Percentiles rank a stretch among this genome's conserved stretches.
Evolutionary conservation across 169 alveolate genomes (phyloP).

Genomic region (Amoebophrya sp.): DNA sequence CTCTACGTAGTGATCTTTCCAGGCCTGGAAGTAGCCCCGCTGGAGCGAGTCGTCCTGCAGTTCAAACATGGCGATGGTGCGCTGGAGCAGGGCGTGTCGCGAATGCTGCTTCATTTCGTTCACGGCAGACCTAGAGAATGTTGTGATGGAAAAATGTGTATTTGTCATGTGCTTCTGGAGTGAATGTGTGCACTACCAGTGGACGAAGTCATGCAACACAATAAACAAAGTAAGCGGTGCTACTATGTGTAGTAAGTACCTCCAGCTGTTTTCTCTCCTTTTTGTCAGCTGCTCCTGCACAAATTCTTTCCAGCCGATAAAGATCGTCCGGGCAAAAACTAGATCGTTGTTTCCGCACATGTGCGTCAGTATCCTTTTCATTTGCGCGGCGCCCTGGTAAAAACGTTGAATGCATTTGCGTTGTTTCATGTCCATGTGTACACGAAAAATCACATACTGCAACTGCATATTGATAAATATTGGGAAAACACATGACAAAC

Average conservation of each 20-base stretch:
- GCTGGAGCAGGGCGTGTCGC: not conserved
- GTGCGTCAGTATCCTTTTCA: not conserved
- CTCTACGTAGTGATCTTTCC: not conserved
- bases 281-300: not conserved
- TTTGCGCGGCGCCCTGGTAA: not conserved
- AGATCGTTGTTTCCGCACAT: not conserved
- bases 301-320: not conserved
- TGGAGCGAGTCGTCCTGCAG: not conserved
- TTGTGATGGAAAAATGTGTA: too few relatives aligned
- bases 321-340: not conserved
- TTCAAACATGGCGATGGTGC: not conserved
- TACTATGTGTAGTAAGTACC: too few relatives aligned
- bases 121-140: too few relatives aligned
- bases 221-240: too few relatives aligned
- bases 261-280: not conserved
- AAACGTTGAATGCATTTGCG: not conserved
- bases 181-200: too few relatives aligned
- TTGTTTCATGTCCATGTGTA: not conserved
- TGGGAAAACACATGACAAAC: not conserved
- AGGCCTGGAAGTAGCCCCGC: not conserved
- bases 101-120: not conserved
- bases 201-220: too few relatives aligned
- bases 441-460: not conserved
- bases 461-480: not conserved
- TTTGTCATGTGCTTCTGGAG: too few relatives aligned